phyloP scores from a whole-genome alignment of 345 rosid genomes.

The Brassica napus region DNA sequence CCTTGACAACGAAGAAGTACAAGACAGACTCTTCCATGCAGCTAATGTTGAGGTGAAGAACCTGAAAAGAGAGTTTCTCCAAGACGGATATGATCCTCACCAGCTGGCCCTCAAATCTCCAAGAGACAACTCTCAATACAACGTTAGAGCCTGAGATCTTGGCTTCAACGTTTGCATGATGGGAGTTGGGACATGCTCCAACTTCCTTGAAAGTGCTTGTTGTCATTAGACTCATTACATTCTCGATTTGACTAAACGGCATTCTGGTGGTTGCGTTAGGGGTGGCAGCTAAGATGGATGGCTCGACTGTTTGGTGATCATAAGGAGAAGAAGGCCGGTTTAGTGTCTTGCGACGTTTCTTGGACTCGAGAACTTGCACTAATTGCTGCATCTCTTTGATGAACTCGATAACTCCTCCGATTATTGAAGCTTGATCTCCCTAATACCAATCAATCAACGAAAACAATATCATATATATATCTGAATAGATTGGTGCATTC shows the following conservation, averaged over 20 bases:
- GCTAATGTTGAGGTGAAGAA: constrained; percentile 81
- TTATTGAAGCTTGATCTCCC: constrained; percentile 98
- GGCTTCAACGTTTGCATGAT: constrained; percentile 88
- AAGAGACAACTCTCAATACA: constrained; percentile 61
- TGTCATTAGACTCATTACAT: constrained; percentile 37
- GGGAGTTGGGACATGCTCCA: constrained; percentile 74
- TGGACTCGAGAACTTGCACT: constrained; percentile 74
- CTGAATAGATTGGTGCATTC: constrained; percentile 6
- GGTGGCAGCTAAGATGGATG: constrained; percentile 11
- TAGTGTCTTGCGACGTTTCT: constrained; percentile 76
- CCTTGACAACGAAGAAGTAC: constrained; percentile 84
- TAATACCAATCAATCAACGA: constrained; percentile 21
- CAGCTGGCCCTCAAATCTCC: constrained; percentile 61
- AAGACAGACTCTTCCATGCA: constrained; percentile 91
- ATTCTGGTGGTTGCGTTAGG: constrained; percentile 4
- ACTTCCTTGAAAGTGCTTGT: constrained; percentile 47
- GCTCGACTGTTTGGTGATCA: constrained; percentile 38
- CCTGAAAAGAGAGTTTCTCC: constrained; percentile 77
- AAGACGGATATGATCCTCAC: constrained; percentile 67
- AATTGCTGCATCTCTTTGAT: constrained; percentile 89
- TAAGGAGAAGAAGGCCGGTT: constrained; percentile 50
- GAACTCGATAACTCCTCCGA: constrained; percentile 89
- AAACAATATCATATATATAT: not conserved
- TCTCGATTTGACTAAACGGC: constrained; percentile 35
- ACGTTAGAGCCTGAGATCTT: constrained; percentile 85